These are phyloP conservation scores for Colletotrichum sp. DNA, from an alignment of 2,329 filamentous ascomycete species.

Conservation along the genomic window DNA sequence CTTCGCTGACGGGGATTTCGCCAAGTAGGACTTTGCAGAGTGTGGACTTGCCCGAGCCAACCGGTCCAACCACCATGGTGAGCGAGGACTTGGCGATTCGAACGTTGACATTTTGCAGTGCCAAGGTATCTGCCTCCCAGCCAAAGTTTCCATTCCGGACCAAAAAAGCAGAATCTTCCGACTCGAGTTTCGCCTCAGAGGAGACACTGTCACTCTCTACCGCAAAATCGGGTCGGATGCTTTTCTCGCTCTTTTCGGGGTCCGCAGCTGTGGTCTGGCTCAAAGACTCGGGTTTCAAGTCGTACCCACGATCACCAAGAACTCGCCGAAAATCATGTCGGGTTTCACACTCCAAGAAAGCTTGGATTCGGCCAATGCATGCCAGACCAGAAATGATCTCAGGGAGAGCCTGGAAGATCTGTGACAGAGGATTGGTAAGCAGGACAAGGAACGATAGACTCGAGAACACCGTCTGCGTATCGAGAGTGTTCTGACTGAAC, in stretches of 20 bases:
- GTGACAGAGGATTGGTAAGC: conserved; percentile 33
- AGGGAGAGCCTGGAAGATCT: conserved; percentile 37
- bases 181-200: too few species aligned
- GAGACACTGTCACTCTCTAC: too few species aligned
- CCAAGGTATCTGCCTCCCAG: conserved; percentile 31
- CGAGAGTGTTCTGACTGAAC: conserved; percentile 24
- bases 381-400: conserved; percentile 34
- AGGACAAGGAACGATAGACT: conserved; percentile 38
- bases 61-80: conserved; percentile 44
- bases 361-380: conserved; percentile 39
- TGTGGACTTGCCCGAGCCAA: conserved; percentile 45
- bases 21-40: conserved; percentile 42
- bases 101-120: conserved; percentile 35
- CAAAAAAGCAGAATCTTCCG: neutral
- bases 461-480: conserved; percentile 32
- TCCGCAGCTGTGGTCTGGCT: neutral
- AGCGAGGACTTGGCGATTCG: conserved; percentile 33
- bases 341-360: conserved; percentile 35
- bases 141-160: conserved; percentile 32
- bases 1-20: conserved; percentile 28
- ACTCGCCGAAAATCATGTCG: conserved; percentile 28
- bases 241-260: neutral
- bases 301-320: neutral
- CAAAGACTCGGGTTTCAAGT: neutral
- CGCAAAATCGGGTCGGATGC: neutral